Base-by-base conservation (phyloP, 768 basidiomycete genomes). In the Zangia roseola region DNA sequence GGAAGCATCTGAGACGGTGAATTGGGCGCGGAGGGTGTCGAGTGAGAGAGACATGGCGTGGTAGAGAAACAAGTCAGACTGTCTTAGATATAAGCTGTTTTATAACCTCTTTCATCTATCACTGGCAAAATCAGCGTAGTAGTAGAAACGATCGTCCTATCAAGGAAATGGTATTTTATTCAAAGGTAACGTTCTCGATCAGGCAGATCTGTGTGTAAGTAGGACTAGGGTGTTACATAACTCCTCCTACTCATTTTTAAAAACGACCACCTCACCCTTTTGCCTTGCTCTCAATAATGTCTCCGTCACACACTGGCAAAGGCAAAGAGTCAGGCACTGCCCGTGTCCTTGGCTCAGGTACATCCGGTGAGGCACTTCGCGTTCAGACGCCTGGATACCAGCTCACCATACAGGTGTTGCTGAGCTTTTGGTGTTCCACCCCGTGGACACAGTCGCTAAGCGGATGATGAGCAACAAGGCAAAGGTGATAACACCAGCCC, bases 381-480 rank as follows among this genome's bases (percentile, higher is more conserved):
- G 20, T 17, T 5, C 19, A 10, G 19, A 19, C 13, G 39, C 20
- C 13, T 8, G 7, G 13, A 10, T 16, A 16, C 46, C 16, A 13
- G 14, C 34, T 53, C 26, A 61, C 38, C 6, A 14, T 47, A 16
- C 54, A 95, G 94, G 94, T 63, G 77, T 99, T 61, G 93, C 94
- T 57, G 95, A 99, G 75, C 78, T 99, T 45, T 71, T 97, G 57
- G 82, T 97, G 17, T 97, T 97, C 74, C 94, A 97, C 67, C 94
- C 94, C 17, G 90, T 93, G 20, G 94, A 99, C 71, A 99, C 97
- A 2, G 85, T 97, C 46, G 93, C 97, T n/a, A 99, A 99, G 70
- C 87, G 95, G 30, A 70, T 99, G 44, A 99, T 99, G 95, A 94
- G 91, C 68, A 97, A 97, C 81, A 94, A 94, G 75, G 76, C 78